Percentiles rank a stretch among this genome's conserved stretches.
These are phyloP conservation scores for Pistacia atlantica DNA, from an alignment of 345 rosid genomes.

Conservation along the genomic window DNA sequence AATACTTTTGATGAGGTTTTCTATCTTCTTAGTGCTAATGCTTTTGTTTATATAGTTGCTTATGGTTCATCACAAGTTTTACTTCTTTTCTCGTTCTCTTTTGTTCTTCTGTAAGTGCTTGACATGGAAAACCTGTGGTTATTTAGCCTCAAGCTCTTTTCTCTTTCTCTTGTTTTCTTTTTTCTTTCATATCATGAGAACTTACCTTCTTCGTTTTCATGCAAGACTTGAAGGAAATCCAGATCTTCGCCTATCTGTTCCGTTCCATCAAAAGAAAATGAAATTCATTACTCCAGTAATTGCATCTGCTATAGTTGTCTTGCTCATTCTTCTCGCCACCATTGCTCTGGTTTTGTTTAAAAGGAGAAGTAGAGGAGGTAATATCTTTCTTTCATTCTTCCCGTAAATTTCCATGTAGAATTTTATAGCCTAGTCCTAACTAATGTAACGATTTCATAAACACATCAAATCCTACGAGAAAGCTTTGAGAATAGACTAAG, in stretches of 20 bases:
- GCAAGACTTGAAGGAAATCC: not conserved
- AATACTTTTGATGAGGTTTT: not conserved
- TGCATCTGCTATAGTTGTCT: slow-evolving; percentile 6
- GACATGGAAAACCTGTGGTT: too few relatives aligned
- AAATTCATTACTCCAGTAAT: slow-evolving; percentile 13
- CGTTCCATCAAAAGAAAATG: slow-evolving; percentile 16
- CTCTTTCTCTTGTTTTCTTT: too few relatives aligned
- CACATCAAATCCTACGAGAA: too few relatives aligned
- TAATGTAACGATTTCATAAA: not conserved
- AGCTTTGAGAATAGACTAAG: too few relatives aligned
- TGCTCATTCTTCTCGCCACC: not conserved
- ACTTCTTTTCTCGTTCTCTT: not conserved
- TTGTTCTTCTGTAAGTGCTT: too few relatives aligned
- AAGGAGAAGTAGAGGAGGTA: not conserved
- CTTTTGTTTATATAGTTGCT: not conserved
- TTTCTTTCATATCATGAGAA: not conserved
- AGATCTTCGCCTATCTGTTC: not conserved
- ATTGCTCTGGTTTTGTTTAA: not conserved
- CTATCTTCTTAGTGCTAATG: too few relatives aligned
- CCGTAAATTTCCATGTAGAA: not conserved
- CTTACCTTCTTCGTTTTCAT: not conserved
- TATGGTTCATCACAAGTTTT: not conserved
- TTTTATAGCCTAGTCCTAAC: not conserved
- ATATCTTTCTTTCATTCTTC: not conserved
- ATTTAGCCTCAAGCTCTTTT: too few relatives aligned